These are phyloP conservation scores for Zymoseptoria ardabiliae DNA, from an alignment of 2,329 filamentous ascomycete genomes.

Conservation along the genomic window DNA sequence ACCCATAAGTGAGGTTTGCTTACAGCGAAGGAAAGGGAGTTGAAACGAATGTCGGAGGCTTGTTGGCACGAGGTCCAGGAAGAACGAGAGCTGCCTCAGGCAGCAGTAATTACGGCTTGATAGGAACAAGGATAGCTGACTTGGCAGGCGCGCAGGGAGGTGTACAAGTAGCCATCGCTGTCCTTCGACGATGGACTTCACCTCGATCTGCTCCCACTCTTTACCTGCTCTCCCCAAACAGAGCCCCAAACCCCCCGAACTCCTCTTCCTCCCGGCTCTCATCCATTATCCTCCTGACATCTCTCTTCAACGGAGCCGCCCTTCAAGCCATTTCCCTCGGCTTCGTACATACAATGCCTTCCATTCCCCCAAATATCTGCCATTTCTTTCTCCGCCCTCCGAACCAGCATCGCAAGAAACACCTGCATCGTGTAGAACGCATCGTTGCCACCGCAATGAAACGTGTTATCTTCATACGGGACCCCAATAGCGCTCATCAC, in stretches of 20 bases:
- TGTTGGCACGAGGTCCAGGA: no score
- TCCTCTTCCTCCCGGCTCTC: not conserved
- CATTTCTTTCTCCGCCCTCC: not conserved
- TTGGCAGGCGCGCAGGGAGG: no score
- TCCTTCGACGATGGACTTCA: no score
- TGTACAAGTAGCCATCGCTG: no score
- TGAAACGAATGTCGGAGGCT: no score
- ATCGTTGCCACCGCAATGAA: constrained; percentile 1
- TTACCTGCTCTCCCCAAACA: not conserved
- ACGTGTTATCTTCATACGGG: not conserved
- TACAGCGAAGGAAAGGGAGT: no score
- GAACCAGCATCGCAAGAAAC: not conserved
- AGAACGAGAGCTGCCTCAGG: no score
- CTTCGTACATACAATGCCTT: not conserved
- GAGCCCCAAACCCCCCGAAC: not conserved
- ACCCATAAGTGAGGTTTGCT: no score
- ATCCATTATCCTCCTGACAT: not conserved
- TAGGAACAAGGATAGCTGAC: no score
- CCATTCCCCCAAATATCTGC: not conserved
- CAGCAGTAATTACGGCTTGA: no score
- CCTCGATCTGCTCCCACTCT: no score
- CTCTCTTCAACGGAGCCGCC: not conserved
- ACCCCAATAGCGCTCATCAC: not conserved
- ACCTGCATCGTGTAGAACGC: constrained; percentile 2
- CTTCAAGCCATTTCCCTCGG: not conserved